These are phyloP conservation scores for Quercus alba DNA, from an alignment of 306 rosid species.

Conservation along the genomic window DNA sequence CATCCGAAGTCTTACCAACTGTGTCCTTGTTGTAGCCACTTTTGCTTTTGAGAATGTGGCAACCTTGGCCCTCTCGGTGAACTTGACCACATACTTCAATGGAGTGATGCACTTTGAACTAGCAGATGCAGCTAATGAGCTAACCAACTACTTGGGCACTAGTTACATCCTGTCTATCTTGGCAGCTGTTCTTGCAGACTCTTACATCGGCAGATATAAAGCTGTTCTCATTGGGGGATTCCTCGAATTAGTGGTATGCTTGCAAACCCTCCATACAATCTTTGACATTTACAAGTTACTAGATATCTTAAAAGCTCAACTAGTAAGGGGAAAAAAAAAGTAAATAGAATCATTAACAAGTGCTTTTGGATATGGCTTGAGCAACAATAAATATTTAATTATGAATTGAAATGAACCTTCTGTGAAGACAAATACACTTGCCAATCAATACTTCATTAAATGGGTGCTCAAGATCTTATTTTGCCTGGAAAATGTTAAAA, in stretches of 20 bases:
- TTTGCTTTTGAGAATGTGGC: conserved; percentile 70
- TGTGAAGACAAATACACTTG: no score
- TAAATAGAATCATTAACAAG: no score
- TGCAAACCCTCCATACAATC: background rate
- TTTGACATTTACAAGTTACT: background rate
- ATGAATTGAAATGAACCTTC: no score
- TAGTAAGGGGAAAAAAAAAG: no score
- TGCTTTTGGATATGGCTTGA: no score
- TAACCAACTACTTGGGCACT: conserved; percentile 77
- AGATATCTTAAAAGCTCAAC: no score
- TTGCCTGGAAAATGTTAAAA: no score
- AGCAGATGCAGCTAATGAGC: conserved; percentile 78
- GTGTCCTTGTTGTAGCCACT: conserved; percentile 39
- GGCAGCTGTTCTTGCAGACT: conserved; percentile 74
- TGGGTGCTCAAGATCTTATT: no score
- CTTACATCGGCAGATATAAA: conserved; percentile 65
- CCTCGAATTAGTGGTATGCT: conserved; percentile 70
- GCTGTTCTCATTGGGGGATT: conserved; percentile 44
- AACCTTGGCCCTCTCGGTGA: conserved; percentile 77
- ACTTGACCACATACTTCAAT: conserved; percentile 67
- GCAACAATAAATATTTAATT: no score
- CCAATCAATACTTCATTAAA: no score
- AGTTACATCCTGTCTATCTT: conserved; percentile 65
- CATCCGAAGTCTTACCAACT: background rate
- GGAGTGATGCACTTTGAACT: conserved; percentile 60